Evolutionary conservation across 1,284 basidiomycete species (phyloP), one percentile per base, ranked within the genome.

Genomic region (Puccinia triticina): DNA sequence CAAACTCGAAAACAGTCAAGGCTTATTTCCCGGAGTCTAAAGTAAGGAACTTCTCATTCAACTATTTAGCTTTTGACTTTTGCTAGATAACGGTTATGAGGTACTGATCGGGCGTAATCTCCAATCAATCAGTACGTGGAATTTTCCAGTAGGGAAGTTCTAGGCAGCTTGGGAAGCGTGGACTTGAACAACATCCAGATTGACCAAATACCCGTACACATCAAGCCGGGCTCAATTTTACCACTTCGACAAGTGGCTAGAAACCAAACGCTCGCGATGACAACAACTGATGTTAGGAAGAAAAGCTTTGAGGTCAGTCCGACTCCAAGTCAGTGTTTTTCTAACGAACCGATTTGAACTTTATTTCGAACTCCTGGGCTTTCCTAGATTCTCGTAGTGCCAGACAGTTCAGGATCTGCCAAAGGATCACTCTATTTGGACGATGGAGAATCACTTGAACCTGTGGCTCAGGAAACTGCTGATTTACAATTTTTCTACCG

Each of bases 1-100:
- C 92, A 0, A 92, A 91, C 86, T 87, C 90, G 40, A 92, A 90
- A 5, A 88, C 90, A 48, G 91, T 92, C 74, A 87, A 88, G 23
- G 88, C 90, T 79, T 92, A 92, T 87, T 89, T 92, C 72, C 91
- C 91, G 0, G 86, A 89, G 23, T 91, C 91, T 85, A 89, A 88
- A 59, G 92, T 91, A 88, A 92, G 66, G 10, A 37, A 2, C 10
- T 37, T 23, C 1, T 29, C 12, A 43, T 14, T 43, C 23, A 34
- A 11, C 40, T 21, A 14, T 29, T 29, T 69, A 16, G 16, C 23
- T n/a, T n/a, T 53, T 66, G 61, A 40, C 5, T 21, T 23, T 66
- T 40, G 3, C 34, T 37, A 7, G 21, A 32, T 55, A 64, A 11
- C 18, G 48, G 18, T 16, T 18, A 21, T 3, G 23, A 32, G n/a